Percentiles rank a stretch among this genome's conserved stretches.
Evolutionary conservation across 2,329 filamentous ascomycete genomes (phyloP).

Genomic region (Trichoderma sp.): DNA sequence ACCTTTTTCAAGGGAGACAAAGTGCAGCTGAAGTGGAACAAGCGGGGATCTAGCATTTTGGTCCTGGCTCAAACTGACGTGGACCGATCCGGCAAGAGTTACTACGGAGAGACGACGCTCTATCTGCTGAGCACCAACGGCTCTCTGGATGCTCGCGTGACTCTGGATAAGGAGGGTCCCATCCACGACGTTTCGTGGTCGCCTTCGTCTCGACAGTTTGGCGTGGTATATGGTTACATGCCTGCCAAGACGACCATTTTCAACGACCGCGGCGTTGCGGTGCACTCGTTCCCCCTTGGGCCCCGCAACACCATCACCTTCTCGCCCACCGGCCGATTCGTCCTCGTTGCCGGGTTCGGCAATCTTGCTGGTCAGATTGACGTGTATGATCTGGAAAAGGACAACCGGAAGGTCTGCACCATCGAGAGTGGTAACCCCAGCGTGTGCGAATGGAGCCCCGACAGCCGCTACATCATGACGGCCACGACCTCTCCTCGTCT

Average conservation of each 20-base stretch:
- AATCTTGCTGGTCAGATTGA: conserved; percentile 98
- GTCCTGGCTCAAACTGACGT: conserved; percentile 97
- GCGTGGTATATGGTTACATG: conserved; percentile 97
- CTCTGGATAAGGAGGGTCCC: conserved; percentile 93
- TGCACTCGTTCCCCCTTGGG: conserved; percentile 81
- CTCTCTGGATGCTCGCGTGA: conserved; percentile 87
- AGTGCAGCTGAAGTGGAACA: conserved; percentile 98
- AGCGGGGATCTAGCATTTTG: conserved; percentile 83
- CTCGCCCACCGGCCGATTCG: conserved; percentile 90
- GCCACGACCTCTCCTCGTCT: conserved; percentile 96
- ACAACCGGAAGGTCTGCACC: conserved; percentile 87
- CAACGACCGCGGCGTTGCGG: conserved; percentile 80
- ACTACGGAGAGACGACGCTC: conserved; percentile 97
- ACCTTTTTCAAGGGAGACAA: conserved; percentile 99
- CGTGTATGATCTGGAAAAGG: conserved; percentile 92
- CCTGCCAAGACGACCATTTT: conserved; percentile 99
- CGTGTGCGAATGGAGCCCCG: conserved; percentile 95
- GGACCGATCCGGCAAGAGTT: conserved; percentile 97
- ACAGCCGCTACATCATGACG: conserved; percentile 92
- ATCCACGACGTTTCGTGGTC: conserved; percentile 99
- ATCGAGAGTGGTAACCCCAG: conserved; percentile 96
- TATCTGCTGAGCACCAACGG: conserved; percentile 92
- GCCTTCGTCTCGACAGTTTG: conserved; percentile 95
- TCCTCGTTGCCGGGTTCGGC: conserved; percentile 92
- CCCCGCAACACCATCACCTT: conserved; percentile 95